Evolutionary conservation across 2,329 filamentous ascomycete genomes (phyloP).

Genomic region (Fusarium duplospermum): DNA sequence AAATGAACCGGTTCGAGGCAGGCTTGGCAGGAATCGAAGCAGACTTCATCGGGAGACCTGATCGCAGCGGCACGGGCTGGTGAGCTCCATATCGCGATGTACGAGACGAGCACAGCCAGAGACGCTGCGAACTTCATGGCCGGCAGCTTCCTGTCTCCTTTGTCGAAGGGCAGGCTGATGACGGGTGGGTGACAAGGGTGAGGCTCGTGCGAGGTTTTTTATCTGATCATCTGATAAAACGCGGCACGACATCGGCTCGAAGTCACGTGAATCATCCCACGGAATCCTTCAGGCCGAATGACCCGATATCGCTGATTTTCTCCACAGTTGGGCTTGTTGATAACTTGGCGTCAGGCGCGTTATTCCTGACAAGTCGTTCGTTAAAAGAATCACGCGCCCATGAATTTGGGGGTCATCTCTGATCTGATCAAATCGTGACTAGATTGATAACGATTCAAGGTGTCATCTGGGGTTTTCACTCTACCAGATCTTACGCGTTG

Average conservation of each 20-base stretch:
- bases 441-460: neutral
- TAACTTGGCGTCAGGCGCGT: conserved; percentile 3
- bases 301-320: neutral
- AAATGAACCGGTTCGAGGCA: conserved; percentile 47
- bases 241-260: neutral
- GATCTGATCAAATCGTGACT: neutral
- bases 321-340: neutral
- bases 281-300: neutral
- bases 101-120: neutral
- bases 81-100: neutral
- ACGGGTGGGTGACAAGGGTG: neutral
- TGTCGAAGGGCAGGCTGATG: neutral
- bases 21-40: conserved; percentile 49
- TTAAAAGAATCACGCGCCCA: neutral
- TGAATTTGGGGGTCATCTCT: neutral
- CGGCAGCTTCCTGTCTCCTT: conserved; percentile 7
- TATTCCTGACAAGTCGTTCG: neutral
- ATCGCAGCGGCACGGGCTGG: neutral
- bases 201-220: conserved; percentile 37
- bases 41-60: conserved; percentile 38
- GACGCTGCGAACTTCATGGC: conserved; percentile 32
- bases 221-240: conserved; percentile 48
- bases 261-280: conserved; percentile 8
- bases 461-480: neutral
- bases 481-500: neutral